Evolutionary conservation across 2,329 filamentous ascomycete species (phyloP).

Genomic region (Calonectria pseudoreteaudii): DNA sequence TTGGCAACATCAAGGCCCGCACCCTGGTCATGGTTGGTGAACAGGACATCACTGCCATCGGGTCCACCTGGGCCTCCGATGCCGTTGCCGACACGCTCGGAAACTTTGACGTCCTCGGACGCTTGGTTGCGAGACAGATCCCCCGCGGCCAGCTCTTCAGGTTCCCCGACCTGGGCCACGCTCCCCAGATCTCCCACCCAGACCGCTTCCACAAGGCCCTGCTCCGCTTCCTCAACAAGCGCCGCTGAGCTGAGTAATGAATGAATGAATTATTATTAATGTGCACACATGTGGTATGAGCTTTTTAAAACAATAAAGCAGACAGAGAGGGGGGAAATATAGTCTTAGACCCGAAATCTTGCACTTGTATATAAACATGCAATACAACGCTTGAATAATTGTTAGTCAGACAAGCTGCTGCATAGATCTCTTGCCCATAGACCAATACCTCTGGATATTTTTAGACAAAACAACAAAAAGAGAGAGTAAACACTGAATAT

Average conservation of each 20-base stretch:
- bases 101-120: slow-evolving; percentile 62
- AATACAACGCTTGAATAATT: too few relatives aligned
- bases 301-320: background rate
- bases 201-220: slow-evolving; percentile 59
- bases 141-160: slow-evolving; percentile 58
- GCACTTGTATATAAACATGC: background rate
- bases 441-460: too few relatives aligned
- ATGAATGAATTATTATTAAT: background rate
- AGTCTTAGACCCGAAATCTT: background rate
- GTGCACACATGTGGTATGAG: background rate
- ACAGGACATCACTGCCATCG: slow-evolving; percentile 66
- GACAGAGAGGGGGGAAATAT: background rate
- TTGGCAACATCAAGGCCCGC: slow-evolving; percentile 56
- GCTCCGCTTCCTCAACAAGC: slow-evolving; percentile 55
- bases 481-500: too few relatives aligned
- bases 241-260: background rate
- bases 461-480: too few relatives aligned
- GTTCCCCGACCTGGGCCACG: slow-evolving; percentile 62
- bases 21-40: slow-evolving; percentile 64
- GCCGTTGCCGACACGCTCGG: slow-evolving; percentile 59
- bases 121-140: slow-evolving; percentile 56
- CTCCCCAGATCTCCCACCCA: slow-evolving; percentile 65
- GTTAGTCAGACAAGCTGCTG: too few relatives aligned
- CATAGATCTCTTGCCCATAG: too few relatives aligned
- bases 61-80: slow-evolving; percentile 61